A percentile compares a stretch with the other conserved stretches of the same genome.
Conservation (phyloP, 768 basidiomycete species). For the Hemileccinum rubropunctum region DNA sequence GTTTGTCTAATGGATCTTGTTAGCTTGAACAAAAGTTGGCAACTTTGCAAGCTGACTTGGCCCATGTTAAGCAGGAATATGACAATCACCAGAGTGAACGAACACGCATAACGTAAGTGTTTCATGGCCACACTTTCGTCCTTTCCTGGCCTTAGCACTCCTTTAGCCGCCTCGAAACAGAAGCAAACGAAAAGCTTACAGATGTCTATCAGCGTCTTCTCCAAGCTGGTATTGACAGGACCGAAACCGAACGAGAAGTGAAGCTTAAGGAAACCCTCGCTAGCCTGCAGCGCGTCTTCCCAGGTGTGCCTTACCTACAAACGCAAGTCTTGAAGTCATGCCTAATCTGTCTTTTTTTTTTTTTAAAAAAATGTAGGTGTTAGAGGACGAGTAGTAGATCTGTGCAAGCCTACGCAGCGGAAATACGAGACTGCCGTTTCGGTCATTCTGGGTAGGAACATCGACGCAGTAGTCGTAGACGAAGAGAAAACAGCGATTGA, state of each 20-base stretch:
- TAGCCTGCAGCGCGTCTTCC: slow-evolving; percentile 85
- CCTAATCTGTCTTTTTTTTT: background rate
- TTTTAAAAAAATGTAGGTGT: slow-evolving; percentile 55
- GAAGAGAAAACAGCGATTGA: slow-evolving; percentile 96
- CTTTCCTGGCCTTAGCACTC: background rate
- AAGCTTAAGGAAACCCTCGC: slow-evolving; percentile 84
- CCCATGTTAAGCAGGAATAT: slow-evolving; percentile 67
- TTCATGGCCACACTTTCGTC: background rate
- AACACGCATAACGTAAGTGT: slow-evolving; percentile 63
- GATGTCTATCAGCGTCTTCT: slow-evolving; percentile 80
- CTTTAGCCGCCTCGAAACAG: slow-evolving; percentile 80
- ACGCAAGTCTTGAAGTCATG: background rate
- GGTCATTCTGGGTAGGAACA: slow-evolving; percentile 89
- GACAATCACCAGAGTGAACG: slow-evolving; percentile 86
- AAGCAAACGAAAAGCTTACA: slow-evolving; percentile 88
- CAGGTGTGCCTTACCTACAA: slow-evolving; percentile 46
- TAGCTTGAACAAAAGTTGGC: slow-evolving; percentile 61
- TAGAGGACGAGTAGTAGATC: slow-evolving; percentile 86
- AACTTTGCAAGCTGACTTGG: slow-evolving; percentile 58
- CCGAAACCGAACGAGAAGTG: slow-evolving; percentile 80
- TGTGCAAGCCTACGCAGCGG: slow-evolving; percentile 90
- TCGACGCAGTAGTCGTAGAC: slow-evolving; percentile 95
- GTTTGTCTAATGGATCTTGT: background rate
- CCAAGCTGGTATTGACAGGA: slow-evolving; percentile 86
- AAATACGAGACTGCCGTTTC: slow-evolving; percentile 93